Evolutionary conservation across 2,329 filamentous ascomycete species (phyloP).

Genomic region (Neopestalotiopsis sp.): DNA sequence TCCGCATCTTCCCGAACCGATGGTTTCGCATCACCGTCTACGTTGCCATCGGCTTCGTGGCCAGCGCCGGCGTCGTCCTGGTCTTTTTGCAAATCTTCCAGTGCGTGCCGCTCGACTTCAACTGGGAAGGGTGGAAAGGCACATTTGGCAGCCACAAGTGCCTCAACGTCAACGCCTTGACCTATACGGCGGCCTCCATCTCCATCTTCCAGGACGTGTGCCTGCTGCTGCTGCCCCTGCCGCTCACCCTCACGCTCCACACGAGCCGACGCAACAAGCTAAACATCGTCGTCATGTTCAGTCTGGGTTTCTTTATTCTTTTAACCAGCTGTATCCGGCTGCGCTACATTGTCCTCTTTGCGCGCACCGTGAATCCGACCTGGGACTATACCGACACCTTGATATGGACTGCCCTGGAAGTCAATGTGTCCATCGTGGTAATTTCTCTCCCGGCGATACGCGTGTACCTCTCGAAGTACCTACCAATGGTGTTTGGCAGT

Average conservation of each 20-base stretch:
- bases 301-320: constrained; percentile 42
- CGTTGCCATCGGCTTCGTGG: constrained; percentile 31
- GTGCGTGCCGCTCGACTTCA: constrained; percentile 37
- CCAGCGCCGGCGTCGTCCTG: constrained; percentile 31
- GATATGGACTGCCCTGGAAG: constrained; percentile 50
- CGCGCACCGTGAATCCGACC: constrained; percentile 37
- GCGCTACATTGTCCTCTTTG: constrained; percentile 38
- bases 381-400: constrained; percentile 38
- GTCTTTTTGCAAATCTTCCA: constrained; percentile 42
- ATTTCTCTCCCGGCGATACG: constrained; percentile 46
- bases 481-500: constrained; percentile 8
- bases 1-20: constrained; percentile 37
- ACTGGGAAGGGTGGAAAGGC: constrained; percentile 40
- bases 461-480: constrained; percentile 27
- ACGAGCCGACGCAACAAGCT: constrained; percentile 30
- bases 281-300: constrained; percentile 41
- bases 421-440: constrained; percentile 46
- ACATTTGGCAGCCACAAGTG: constrained; percentile 31
- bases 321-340: constrained; percentile 42
- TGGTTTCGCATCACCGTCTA: constrained; percentile 33
- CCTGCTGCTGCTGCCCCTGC: constrained; percentile 40
- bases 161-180: constrained; percentile 38
- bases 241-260: constrained; percentile 36
- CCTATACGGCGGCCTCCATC: constrained; percentile 34
- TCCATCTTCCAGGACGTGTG: constrained; percentile 41